Evolutionary conservation across 352 stramenopile species (phyloP).

Genomic region (Bremia lactucae): DNA sequence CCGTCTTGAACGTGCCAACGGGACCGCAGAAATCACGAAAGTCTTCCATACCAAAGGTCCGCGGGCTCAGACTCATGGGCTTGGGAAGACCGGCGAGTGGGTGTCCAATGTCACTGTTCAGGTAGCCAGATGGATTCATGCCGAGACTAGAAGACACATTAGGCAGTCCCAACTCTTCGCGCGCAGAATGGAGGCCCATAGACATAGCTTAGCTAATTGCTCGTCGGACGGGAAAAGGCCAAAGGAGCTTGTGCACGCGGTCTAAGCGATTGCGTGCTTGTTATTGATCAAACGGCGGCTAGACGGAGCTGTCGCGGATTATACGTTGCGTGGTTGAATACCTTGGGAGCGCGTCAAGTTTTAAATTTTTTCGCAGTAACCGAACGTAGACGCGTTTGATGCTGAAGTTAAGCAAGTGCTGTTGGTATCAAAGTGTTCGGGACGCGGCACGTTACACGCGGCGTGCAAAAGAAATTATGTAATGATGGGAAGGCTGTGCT

Average conservation of each 20-base stretch:
- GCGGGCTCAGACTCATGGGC: conserved; percentile 62
- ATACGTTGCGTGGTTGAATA: not conserved
- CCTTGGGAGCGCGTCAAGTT: conserved; percentile 10
- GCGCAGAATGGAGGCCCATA: conserved; percentile 59
- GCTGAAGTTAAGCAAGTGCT: not conserved
- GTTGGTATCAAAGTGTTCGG: conserved; percentile 8
- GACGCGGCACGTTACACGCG: conserved; percentile 25
- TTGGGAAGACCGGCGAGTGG: conserved; percentile 36
- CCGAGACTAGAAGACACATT: conserved; percentile 30
- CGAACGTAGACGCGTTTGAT: conserved; percentile 2
- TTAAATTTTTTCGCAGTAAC: conserved; percentile 9
- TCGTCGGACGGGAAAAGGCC: conserved; percentile 4
- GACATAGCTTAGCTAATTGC: conserved; percentile 35
- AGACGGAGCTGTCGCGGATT: conserved; percentile 6
- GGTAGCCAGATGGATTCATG: conserved; percentile 23
- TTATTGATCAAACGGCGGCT: conserved; percentile 12
- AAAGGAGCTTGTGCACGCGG: conserved; percentile 23
- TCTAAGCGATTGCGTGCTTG: conserved; percentile 24
- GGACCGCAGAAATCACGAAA: conserved; percentile 73
- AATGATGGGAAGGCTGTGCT: conserved; percentile 37
- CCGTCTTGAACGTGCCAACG: conserved; percentile 75
- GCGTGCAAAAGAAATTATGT: conserved; percentile 67
- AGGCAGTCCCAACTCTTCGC: conserved; percentile 56
- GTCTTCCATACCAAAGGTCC: conserved; percentile 79
- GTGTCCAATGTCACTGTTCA: conserved; percentile 26